Base-by-base conservation (phyloP, 306 rosid genomes). In the Castanopsis chinensis region DNA sequence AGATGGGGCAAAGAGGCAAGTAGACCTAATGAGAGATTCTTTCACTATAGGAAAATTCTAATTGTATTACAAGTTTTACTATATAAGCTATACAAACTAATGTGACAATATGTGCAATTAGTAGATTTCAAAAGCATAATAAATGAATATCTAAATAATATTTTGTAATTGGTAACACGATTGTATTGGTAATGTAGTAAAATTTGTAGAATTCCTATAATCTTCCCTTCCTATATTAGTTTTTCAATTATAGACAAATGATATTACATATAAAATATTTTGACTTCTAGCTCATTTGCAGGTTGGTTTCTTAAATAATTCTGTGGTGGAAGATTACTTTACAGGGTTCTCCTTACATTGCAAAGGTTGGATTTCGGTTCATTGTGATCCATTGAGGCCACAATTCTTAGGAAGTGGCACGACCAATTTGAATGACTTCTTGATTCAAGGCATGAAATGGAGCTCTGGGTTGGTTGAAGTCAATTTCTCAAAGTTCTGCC, bases 401-500 rank as follows among this genome's bases (percentile, higher is more conserved):
- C 94, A 87, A 65, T 94, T 94, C 75, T 80, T 90, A 51, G 98
- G 98, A 18, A 51, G 79, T 54, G 89, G 87, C 20, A 74, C 82
- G 1, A 89, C 91, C 17, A 87, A 73, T 73, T 78, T 91, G 83
- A 85, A 92, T 80, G 96, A 90, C 25, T 72, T 82, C 33, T 59
- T 92, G 77, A 80, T 87, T 71, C 98, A 94, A 77, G 91, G 80
- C 76, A 85, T 81, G 4, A 89, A 93, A 76, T 92, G 91, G 98
- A 37, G 69, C 77, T 79, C 87, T 18, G 98, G 94, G 1, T 75
- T 90, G 77, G 45, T 89, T 4, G 95, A 85, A 79, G 87, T 89
- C 51, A 87, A 78, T 3, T 64, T 89, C 78, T 89, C 87, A 17
- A 89, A 61, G 85, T 92, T 75, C 54, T 80, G 94, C 53, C 95